Evolutionary conservation across 257 asterid species (phyloP).

Genomic region (Gynochthodes officinalis): DNA sequence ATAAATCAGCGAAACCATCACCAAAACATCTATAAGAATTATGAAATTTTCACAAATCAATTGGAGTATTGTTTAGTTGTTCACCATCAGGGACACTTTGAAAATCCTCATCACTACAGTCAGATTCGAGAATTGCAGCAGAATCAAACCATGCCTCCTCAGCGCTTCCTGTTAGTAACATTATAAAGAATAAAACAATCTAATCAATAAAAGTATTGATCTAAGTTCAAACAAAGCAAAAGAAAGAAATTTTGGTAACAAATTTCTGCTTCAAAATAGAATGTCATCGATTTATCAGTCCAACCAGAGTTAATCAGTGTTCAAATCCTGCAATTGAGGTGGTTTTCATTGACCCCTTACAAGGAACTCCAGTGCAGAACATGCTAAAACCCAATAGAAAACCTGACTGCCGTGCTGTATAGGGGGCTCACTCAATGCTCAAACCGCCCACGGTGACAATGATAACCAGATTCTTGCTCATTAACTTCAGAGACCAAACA

Average conservation of each 20-base stretch:
- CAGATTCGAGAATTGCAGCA: conserved; percentile 69
- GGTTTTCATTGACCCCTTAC: no score
- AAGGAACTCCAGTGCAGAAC: background rate
- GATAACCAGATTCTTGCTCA: background rate
- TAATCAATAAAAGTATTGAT: background rate
- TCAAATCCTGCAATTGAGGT: background rate
- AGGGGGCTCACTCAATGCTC: background rate
- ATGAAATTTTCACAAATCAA: background rate
- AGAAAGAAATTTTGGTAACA: background rate
- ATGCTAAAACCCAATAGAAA: background rate
- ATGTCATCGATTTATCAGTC: background rate
- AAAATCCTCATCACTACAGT: conserved; percentile 89
- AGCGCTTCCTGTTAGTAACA: conserved; percentile 43
- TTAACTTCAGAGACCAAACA: background rate
- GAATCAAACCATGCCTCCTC: conserved; percentile 97
- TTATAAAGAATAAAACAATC: background rate
- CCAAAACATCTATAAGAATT: background rate
- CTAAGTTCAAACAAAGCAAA: background rate
- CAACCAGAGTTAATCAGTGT: background rate
- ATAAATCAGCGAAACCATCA: background rate
- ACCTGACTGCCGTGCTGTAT: background rate
- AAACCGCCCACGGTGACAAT: background rate
- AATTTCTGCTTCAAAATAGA: background rate
- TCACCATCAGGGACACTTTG: conserved; percentile 90
- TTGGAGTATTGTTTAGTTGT: background rate